phyloP scores from a whole-genome alignment of 768 basidiomycete species.

The Termitomyces heimii region DNA sequence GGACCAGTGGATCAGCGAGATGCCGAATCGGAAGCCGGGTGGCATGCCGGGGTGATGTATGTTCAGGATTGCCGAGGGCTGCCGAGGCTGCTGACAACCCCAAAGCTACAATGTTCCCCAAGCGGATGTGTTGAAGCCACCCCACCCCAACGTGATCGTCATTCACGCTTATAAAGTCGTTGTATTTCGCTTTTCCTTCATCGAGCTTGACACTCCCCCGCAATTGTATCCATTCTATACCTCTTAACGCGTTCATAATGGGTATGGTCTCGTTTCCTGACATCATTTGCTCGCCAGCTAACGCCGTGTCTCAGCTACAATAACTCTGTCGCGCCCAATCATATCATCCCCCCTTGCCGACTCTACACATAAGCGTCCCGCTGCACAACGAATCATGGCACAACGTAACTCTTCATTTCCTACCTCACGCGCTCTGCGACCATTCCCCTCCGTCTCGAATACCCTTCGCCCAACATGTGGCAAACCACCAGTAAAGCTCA shows the following conservation, averaged over 20 bases:
- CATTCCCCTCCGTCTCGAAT: conserved; percentile 62
- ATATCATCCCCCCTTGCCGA: conserved; percentile 63
- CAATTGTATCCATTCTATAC: background rate
- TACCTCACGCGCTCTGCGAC: conserved; percentile 69
- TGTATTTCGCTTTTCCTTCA: background rate
- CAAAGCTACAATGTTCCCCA: conserved; percentile 13
- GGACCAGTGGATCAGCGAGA: background rate
- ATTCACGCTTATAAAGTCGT: conserved; percentile 22
- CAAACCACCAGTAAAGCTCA: conserved; percentile 61
- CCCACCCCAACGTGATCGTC: conserved; percentile 17
- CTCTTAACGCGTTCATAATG: conserved; percentile 23
- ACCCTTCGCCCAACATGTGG: conserved; percentile 26
- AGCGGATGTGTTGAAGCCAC: conserved; percentile 10
- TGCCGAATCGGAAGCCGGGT: background rate
- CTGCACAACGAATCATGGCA: conserved; percentile 28
- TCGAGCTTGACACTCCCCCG: conserved; percentile 1
- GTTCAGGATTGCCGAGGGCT: conserved; percentile 5
- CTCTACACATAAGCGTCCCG: conserved; percentile 22
- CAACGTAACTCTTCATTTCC: conserved; percentile 53
- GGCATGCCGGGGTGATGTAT: conserved; percentile 6
- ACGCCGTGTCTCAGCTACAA: conserved; percentile 25
- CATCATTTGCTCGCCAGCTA: background rate
- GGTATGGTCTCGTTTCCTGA: conserved; percentile 21
- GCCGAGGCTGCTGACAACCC: conserved; percentile 12
- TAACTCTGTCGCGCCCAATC: conserved; percentile 44